These are phyloP conservation scores for Fusarium beomiforme DNA, from an alignment of 2,329 filamentous ascomycete genomes.

Conservation along the genomic window DNA sequence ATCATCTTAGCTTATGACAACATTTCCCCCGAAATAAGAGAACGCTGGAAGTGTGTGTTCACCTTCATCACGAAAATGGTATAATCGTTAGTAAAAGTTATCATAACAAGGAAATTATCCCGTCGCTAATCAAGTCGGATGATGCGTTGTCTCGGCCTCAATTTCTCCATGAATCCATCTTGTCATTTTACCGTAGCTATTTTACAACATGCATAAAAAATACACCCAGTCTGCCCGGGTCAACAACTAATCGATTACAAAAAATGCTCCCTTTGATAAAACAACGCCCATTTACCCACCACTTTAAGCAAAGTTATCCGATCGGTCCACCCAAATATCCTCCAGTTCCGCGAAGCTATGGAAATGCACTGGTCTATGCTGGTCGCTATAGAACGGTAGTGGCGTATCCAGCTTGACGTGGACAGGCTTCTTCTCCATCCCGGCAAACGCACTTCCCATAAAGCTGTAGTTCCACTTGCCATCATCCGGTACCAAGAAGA, in stretches of 20 bases:
- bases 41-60: background rate
- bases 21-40: background rate
- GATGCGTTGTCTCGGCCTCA: constrained; percentile 3
- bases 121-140: constrained; percentile 3
- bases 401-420: constrained; percentile 96
- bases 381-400: constrained; percentile 87
- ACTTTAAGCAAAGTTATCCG: constrained; percentile 87
- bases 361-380: constrained; percentile 94
- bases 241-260: constrained; percentile 32
- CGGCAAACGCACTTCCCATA: constrained; percentile 89
- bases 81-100: background rate
- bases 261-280: constrained; percentile 23
- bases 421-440: constrained; percentile 88
- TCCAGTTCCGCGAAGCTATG: constrained; percentile 97
- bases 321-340: constrained; percentile 93
- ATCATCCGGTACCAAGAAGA: constrained; percentile 93
- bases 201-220: constrained; percentile 34
- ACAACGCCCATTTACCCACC: constrained; percentile 38
- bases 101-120: constrained; percentile 22
- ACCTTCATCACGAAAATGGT: background rate
- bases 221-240: constrained; percentile 14
- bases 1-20: background rate
- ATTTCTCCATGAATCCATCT: constrained; percentile 16
- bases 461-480: constrained; percentile 98
- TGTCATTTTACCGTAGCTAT: constrained; percentile 17